Base-by-base conservation (phyloP, 2,329 filamentous ascomycete genomes). In the Decorospora gaudefroyi region DNA sequence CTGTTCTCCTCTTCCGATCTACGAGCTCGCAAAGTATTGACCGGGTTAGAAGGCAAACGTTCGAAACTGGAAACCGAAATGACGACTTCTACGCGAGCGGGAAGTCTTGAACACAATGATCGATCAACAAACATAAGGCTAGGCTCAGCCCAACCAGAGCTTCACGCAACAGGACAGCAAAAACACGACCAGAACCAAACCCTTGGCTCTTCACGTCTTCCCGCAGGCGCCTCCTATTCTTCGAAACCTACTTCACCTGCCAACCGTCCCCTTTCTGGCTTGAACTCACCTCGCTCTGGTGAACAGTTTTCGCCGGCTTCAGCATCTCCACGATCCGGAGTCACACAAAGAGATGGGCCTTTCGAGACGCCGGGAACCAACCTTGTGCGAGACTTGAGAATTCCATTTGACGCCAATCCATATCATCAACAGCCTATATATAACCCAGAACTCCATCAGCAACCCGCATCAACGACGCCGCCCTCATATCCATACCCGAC, bases 11-110 rank as follows among this genome's bases (percentile, higher is more conserved):
- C 9, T 17, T 19, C 6, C 9, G 22, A 18, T 18, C 11, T 7
- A n/a, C 12, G 13, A 15, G 33, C 27, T 46, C 49, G 49, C 43
- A 32, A 15, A 30, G 27, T 43, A 46, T 40, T 63, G 41, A 67
- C 59, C 52, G 37, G 25, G 29, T 38, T 49, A 64, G 72, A 75
- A 62, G 70, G 67, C 39, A 76, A 76, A 48, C 68, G 73, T 34
- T 72, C 73, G 5, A 74, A 68, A 46, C 47, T 74, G 4, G 73
- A 76, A 42, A 61, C 64, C 9, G 72, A 75, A 23, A 62, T 56
- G 5, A 68, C 44, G 28, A 55, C 46, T 12, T 65, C 61, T n/a
- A 64, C 61, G 11, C 59, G 60, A 38, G 64, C 60, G 32, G 66
- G 51, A 38, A 65, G 62, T 39, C 46, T 67, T 17, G 67, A 70